A percentile compares a stretch with the other conserved stretches of the same genome.
These are phyloP conservation scores for Plasmopara halstedii DNA, from an alignment of 352 stramenopile species.

Conservation along the genomic window DNA sequence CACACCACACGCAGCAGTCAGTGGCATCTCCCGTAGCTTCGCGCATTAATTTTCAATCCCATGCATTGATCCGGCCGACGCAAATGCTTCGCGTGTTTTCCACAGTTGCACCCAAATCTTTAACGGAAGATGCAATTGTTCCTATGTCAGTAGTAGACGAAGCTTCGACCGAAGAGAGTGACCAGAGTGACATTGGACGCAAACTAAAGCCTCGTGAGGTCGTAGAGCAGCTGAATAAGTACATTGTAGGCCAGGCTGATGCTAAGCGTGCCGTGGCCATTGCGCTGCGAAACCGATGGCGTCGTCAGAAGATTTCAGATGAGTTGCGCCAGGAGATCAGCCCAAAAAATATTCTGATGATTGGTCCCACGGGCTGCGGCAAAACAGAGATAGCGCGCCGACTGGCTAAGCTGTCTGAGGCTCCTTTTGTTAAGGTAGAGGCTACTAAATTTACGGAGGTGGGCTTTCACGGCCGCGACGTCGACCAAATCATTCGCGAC, in stretches of 20 bases:
- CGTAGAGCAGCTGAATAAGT: conserved; percentile 93
- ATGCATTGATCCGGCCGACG: conserved; percentile 8
- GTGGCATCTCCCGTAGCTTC: not conserved
- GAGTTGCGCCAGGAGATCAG: conserved; percentile 89
- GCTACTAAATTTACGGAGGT: conserved; percentile 99
- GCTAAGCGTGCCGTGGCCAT: conserved; percentile 98
- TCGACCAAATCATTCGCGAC: conserved; percentile 99
- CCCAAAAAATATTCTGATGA: conserved; percentile 99
- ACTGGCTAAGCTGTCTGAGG: conserved; percentile 95
- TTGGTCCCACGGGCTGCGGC: conserved; percentile 97
- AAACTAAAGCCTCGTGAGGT: conserved; percentile 91
- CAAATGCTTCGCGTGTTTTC: conserved; percentile 18
- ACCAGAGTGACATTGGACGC: conserved; percentile 58
- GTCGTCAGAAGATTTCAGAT: conserved; percentile 91
- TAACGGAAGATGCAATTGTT: conserved; percentile 21
- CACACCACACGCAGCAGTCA: conserved; percentile 11
- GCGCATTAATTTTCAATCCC: not conserved
- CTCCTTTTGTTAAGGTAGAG: conserved; percentile 97
- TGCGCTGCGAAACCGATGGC: conserved; percentile 97
- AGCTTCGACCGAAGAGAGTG: conserved; percentile 14
- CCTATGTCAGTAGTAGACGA: conserved; percentile 25
- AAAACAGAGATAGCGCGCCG: conserved; percentile 98
- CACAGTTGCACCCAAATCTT: conserved; percentile 25
- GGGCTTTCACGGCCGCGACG: conserved; percentile 98
- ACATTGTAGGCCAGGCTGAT: conserved; percentile 96